Base-by-base conservation (phyloP, 352 stramenopile genomes). In the Pythium brachiatum region DNA sequence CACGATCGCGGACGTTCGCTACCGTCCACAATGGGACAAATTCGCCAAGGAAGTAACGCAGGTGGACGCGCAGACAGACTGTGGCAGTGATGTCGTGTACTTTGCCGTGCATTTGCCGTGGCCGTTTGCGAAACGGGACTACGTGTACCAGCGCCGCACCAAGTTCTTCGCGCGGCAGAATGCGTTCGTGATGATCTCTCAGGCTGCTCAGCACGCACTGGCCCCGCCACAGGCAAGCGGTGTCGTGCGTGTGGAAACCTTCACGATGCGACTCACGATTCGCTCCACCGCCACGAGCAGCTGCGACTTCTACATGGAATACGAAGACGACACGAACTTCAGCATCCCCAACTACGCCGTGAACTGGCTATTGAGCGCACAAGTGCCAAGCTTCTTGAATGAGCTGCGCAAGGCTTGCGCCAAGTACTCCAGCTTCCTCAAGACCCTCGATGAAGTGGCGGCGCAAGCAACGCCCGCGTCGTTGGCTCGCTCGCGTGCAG, bases 301-400 rank as follows among this genome's bases (percentile, higher is more conserved):
- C 34, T 94, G 84, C 58, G 80, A 89, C 38, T 76, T 92, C 39
- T 81, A 84, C 65, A 63, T 88, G 20, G 80, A 91, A 62, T 94
- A 92, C 57, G 78, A 87, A 48, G 84, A 91, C 57, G 84, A 94
- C 36, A 90, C 82, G 7, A 81, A 89, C 58, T 90, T 90, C 52
- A 83, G 75, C 50, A 82, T 91, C 38, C 84, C 84, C 0, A 89
- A 89, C 44, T 90, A 87, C 38, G 62, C 78, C 41, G 62, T 94
- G 32, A 89, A 78, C 53, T 68, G 80, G 56, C 62, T 90, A 16
- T 44, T 94, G 23, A 70, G 69, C 20, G 75, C 70, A 9, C 75
- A 75, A 53, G 67, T 92, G 50, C 75, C 82, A 7, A 70, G 75
- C 34, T 91, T 90, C 67, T 76, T 94, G 69, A 82, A 68, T 23